These are phyloP conservation scores for Yamadazyma conglobata DNA, from an alignment of 1,139 yeast species.

Conservation along the genomic window DNA sequence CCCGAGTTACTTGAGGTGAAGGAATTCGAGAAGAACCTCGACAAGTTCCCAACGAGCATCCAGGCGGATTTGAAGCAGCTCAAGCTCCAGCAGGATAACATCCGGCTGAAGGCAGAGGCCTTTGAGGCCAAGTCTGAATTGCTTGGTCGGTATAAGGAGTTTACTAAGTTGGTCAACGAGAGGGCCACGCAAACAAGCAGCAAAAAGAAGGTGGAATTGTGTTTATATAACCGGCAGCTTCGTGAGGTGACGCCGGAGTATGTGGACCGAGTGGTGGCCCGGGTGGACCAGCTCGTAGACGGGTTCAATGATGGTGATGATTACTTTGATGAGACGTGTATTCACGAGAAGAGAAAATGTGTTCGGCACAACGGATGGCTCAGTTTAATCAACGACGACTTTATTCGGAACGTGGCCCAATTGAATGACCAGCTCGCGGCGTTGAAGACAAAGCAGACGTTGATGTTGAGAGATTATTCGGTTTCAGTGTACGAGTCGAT, in stretches of 20 bases:
- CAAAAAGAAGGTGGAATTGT: constrained; percentile 20
- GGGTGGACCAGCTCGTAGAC: constrained; percentile 17
- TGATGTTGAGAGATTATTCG: constrained; percentile 14
- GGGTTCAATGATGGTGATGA: constrained; percentile 15
- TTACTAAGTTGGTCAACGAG: constrained; percentile 37
- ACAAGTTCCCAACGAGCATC: constrained; percentile 29
- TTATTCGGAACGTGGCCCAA: constrained; percentile 29
- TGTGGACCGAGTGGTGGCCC: constrained; percentile 12
- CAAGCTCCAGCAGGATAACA: constrained; percentile 21
- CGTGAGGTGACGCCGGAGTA: constrained; percentile 8
- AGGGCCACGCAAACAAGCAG: constrained; percentile 17
- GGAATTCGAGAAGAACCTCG: constrained; percentile 23
- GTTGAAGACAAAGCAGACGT: constrained; percentile 8
- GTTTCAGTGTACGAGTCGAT: constrained; percentile 14
- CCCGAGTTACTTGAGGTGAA: constrained; percentile 40
- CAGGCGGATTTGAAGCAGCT: constrained; percentile 19
- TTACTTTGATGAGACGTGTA: constrained; percentile 39
- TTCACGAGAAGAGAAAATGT: constrained; percentile 66
- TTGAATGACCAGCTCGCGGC: constrained; percentile 14
- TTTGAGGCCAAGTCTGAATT: constrained; percentile 19
- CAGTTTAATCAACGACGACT: constrained; percentile 46
- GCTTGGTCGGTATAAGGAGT: constrained; percentile 32
- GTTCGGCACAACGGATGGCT: constrained; percentile 67
- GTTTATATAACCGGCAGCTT: constrained; percentile 12
- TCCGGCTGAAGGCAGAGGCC: constrained; percentile 18